Percentiles rank a stretch among this genome's conserved stretches.
phyloP scores from a whole-genome alignment of 495 filamentous ascomycete genomes.

The Hypomontagnella monticulosa region DNA sequence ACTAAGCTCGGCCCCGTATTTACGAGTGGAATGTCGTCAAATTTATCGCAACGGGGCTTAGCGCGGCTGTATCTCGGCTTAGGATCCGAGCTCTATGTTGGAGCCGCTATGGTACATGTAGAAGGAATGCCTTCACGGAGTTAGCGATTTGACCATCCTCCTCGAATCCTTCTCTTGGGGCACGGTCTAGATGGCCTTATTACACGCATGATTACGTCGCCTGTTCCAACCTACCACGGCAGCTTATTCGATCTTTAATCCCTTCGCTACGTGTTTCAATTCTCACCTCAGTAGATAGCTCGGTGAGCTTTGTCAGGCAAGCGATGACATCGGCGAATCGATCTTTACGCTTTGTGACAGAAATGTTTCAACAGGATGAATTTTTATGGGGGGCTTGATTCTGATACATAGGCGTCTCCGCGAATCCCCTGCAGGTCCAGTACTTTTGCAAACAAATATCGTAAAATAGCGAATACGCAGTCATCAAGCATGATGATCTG shows the following conservation, averaged over 20 bases:
- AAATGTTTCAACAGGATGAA: too few relatives aligned
- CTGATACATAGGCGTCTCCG: too few relatives aligned
- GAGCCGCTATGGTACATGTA: background rate
- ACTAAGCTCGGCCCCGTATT: constrained; percentile 1
- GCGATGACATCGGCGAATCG: too few relatives aligned
- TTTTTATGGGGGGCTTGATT: too few relatives aligned
- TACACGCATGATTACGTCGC: background rate
- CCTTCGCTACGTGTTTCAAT: background rate
- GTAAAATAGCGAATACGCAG: too few relatives aligned
- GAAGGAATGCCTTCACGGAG: background rate
- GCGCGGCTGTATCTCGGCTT: constrained; percentile 39
- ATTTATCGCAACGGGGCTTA: constrained; percentile 58
- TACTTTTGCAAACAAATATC: too few relatives aligned
- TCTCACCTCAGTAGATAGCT: too few relatives aligned
- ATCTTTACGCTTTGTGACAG: too few relatives aligned
- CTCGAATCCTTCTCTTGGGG: background rate
- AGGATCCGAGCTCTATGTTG: constrained; percentile 20
- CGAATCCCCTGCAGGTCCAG: too few relatives aligned
- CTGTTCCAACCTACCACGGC: background rate
- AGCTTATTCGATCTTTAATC: background rate
- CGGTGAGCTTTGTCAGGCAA: too few relatives aligned
- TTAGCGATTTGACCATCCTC: background rate
- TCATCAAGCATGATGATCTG: too few relatives aligned
- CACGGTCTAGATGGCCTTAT: background rate
- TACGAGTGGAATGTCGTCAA: constrained; percentile 50